phyloP scores from a whole-genome alignment of 2,329 filamentous ascomycete species.

The Blastomyces gilchristii region DNA sequence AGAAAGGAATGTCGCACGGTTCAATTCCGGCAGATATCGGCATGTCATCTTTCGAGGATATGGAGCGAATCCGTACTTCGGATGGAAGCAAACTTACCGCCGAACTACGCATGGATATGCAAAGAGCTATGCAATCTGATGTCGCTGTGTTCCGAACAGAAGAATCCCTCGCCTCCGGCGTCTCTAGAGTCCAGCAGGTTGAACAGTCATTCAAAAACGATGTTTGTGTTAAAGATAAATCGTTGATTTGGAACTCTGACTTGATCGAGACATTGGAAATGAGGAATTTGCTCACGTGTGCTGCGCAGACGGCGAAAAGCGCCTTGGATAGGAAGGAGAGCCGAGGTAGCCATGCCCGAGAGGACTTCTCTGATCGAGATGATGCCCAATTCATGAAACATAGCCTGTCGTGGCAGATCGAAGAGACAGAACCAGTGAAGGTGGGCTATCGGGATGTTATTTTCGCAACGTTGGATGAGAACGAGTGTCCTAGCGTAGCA shows the following conservation, averaged over 20 bases:
- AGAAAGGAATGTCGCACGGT: slow-evolving; percentile 60
- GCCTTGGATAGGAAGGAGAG: slow-evolving; percentile 81
- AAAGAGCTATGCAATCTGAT: slow-evolving; percentile 90
- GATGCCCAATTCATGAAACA: slow-evolving; percentile 46
- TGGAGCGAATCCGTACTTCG: slow-evolving; percentile 69
- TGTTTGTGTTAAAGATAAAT: slow-evolving; percentile 83
- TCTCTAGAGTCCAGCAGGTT: slow-evolving; percentile 67
- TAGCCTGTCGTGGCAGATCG: slow-evolving; percentile 38
- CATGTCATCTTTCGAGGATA: slow-evolving; percentile 63
- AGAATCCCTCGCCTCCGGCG: slow-evolving; percentile 75
- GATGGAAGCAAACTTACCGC: slow-evolving; percentile 69
- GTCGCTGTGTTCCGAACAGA: slow-evolving; percentile 87
- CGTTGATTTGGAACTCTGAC: slow-evolving; percentile 96
- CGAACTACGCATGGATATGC: slow-evolving; percentile 75
- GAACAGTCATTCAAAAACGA: slow-evolving; percentile 59
- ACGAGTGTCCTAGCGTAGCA: slow-evolving; percentile 31
- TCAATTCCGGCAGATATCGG: slow-evolving; percentile 60
- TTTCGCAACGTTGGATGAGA: slow-evolving; percentile 36
- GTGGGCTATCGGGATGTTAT: slow-evolving; percentile 34
- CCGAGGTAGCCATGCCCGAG: slow-evolving; percentile 73
- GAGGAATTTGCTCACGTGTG: slow-evolving; percentile 78
- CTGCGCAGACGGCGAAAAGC: slow-evolving; percentile 67
- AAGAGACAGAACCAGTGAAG: slow-evolving; percentile 30
- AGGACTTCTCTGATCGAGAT: slow-evolving; percentile 78
- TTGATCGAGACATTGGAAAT: slow-evolving; percentile 84